Evolutionary conservation across 164 flowering plant species (phyloP), one percentile per base, ranked within the genome.

Genomic region (Akebia trifoliata): DNA sequence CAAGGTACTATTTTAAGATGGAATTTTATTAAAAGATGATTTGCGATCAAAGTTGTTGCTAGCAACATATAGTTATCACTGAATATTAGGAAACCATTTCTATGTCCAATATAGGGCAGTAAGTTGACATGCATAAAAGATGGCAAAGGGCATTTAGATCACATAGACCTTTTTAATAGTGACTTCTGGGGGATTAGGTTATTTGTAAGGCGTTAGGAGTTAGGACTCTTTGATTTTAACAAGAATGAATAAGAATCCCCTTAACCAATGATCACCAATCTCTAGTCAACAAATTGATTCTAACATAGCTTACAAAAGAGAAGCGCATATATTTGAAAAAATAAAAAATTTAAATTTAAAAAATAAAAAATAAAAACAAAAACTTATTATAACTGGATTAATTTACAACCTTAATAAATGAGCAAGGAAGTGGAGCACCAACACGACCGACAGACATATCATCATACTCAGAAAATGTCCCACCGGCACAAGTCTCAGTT

Each of bases 401-500:
- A 22, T 21, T 11, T 47, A 49, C 61, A 67, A 89, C 98, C 91
- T 92, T 92, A 50, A 92, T 50, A 62, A 73, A 82, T 43, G 89
- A 78, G 71, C 93, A 90, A 76, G 97, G 93, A 66, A 94, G 86
- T 54, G 99, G 95, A 71, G 95, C 77, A 72, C 99, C 99, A 72
- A 88, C 99, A 72, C 99, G 95, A 32, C 97, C 97, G 69, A 94
- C 97, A 57, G 96, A 80, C 59, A 81, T 59, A 72, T 94, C 99
- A 64, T 94, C 96, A 58, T 63, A 67, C 66, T 84, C 97, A 12
- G 97, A 81, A 69, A 94, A 94, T 40, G 96, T 81, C 18, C 87
- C 97, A 60, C 97, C 96, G 61, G 90, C 97, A 82, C 92, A 94
- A 54, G 95, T 94, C 67, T 94, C 99, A 22, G 99, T 94, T 34